Evolutionary conservation across 345 rosid species (phyloP), one percentile per base, ranked within the genome.

Genomic region (Reutealis trisperma): DNA sequence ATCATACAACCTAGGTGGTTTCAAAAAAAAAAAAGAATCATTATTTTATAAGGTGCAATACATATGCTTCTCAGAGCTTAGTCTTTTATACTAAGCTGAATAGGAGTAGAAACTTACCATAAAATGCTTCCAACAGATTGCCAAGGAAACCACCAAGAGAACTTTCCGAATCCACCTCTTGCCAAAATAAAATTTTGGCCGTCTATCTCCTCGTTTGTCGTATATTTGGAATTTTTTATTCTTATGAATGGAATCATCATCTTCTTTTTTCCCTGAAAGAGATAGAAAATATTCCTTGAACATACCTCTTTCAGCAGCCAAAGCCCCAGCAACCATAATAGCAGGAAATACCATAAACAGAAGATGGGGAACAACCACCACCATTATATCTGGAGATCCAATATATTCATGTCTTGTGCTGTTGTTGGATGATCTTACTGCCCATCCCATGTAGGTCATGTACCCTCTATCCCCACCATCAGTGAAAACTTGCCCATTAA

Each of bases 381-480:
- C 90, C 93, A 95, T 89, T 21, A 96, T 74, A 86, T 96, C 97
- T 0, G 97, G 97, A 77, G 79, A 85, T 71, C 97, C 98, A 49
- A 92, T 62, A 79, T 87, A 90, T 37, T 84, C 86, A 32, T 85
- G 90, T 12, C 77, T 86, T 83, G 54, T 80, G 34, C 71, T 73
- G 41, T 52, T 37, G 41, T 82, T 58, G 61, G 77, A 45, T 74
- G 79, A 81, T 71, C 83, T 84, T 27, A 93, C 87, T 6, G 77
- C 92, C 97, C 98, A 95, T 60, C 99, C 99, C 88, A 83, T 88
- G 61, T 87, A 88, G 71, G 96, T 92, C 99, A 95, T 92, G 85
- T 92, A 90, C 41, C 87, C 90, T 81, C 81, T 86, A 66, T 82
- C 76, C 8, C 79, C 86, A 52, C 84, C 79, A 41, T 89, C 84